These are phyloP conservation scores for Pichia exigua DNA, from an alignment of 805 yeast genomes.

Conservation along the genomic window DNA sequence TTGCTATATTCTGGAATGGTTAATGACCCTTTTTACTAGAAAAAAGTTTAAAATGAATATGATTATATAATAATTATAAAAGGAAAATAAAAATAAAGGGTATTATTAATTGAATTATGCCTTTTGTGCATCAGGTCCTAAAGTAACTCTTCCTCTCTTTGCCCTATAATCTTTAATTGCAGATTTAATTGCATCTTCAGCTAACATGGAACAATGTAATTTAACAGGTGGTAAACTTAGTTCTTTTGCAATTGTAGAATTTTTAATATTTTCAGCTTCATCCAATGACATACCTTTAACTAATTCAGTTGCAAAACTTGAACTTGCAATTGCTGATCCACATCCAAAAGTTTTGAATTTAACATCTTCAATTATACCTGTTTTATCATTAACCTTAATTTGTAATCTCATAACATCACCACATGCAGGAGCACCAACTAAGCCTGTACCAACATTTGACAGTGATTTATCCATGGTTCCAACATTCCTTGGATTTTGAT, in stretches of 20 bases:
- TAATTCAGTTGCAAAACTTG: slow-evolving; percentile 89
- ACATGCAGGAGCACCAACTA: slow-evolving; percentile 99
- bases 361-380: slow-evolving; percentile 90
- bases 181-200: slow-evolving; percentile 96
- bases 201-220: slow-evolving; percentile 96
- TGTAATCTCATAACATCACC: slow-evolving; percentile 99
- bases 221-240: slow-evolving; percentile 94
- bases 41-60: not conserved
- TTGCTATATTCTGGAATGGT: too few species aligned
- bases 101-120: not conserved
- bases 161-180: slow-evolving; percentile 92
- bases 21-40: not conserved
- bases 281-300: slow-evolving; percentile 92
- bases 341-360: slow-evolving; percentile 99
- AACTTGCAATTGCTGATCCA: slow-evolving; percentile 95
- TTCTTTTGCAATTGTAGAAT: slow-evolving; percentile 91
- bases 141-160: slow-evolving; percentile 61
- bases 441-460: slow-evolving; percentile 84
- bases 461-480: slow-evolving; percentile 81
- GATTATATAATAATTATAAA: not conserved
- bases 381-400: slow-evolving; percentile 82
- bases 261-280: slow-evolving; percentile 88
- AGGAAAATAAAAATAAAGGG: not conserved
- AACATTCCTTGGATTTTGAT: slow-evolving; percentile 93
- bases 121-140: slow-evolving; percentile 47